Evolutionary conservation across 805 yeast species (phyloP), one percentile per base, ranked within the genome.

Genomic region (Ogataea siamensis): DNA sequence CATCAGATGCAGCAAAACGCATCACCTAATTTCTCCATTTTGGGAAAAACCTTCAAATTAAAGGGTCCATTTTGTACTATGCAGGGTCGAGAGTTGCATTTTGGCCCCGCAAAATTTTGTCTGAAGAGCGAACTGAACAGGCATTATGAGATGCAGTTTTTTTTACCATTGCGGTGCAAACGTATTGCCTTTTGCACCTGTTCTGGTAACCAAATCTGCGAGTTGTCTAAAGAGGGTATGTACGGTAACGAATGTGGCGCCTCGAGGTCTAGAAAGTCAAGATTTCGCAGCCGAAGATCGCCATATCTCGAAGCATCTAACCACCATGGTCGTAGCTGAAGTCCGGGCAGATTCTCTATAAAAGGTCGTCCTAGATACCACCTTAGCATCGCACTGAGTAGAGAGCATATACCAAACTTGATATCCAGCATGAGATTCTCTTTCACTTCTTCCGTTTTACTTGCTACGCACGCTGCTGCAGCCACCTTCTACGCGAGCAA

Each of bases 381-480:
- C 28, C 28, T 25, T 25, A 25, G 28, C 28, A 25, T 25, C 28
- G 28, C 28, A 25, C 28, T 25, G 28, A 25, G 28, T 25, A 25
- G 28, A 25, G 28, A 25, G 28, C 28, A 25, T 25, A 25, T 25
- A 25, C 28, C 5, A 25, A 25, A 25, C 28, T 25, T 25, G 28
- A 25, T 25, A 25, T 25, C 28, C 28, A 25, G 28, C 28, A 25
- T 25, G 14, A 25, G 16, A 25, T 25, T 25, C 28, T 25, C 28
- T 25, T 25, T 25, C 28, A 25, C 28, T 25, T 25, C 28, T 25
- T 25, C 28, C 28, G 28, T 25, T 25, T 25, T 25, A 25, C 28
- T 25, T 25, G 28, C 28, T 25, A 25, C 28, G 28, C 28, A 25
- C 28, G 28, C 28, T 25, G 28, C 28, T 25, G 28, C 28, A 25